Conservation (phyloP, 768 basidiomycete genomes). For the Suillus subalutaceus region DNA sequence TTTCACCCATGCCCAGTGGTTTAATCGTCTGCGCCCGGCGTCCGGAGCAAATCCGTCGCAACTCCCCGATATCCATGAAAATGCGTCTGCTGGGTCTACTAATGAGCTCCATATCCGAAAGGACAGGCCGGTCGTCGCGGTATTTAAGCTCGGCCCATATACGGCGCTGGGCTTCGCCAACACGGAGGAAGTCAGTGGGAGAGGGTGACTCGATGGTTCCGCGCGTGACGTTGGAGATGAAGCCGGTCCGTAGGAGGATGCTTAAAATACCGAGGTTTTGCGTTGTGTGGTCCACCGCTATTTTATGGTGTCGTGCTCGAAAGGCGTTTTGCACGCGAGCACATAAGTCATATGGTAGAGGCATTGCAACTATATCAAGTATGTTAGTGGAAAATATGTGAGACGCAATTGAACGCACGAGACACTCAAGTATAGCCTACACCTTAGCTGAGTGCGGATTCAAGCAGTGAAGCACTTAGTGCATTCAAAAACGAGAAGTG, state of each 20-base stretch:
- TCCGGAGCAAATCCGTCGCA: conserved; percentile 80
- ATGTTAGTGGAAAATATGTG: not conserved
- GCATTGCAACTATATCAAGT: conserved; percentile 31
- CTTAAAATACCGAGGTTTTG: conserved; percentile 92
- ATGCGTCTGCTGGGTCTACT: conserved; percentile 84
- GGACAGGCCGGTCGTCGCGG: conserved; percentile 84
- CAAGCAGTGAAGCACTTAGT: not conserved
- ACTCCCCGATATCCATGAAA: conserved; percentile 72
- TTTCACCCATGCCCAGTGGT: conserved; percentile 90
- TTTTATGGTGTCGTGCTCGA: conserved; percentile 76
- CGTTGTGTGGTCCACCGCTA: conserved; percentile 80
- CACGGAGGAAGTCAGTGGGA: conserved; percentile 62
- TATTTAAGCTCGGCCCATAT: conserved; percentile 97
- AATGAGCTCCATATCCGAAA: conserved; percentile 78
- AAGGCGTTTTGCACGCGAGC: conserved; percentile 92
- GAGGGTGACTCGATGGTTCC: conserved; percentile 69
- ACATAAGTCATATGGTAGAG: conserved; percentile 84
- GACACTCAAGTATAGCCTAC: not conserved
- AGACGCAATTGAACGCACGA: conserved; percentile 1
- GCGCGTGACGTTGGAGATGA: conserved; percentile 80
- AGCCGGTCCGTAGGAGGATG: conserved; percentile 90
- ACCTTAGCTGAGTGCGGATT: not conserved
- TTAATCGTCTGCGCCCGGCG: conserved; percentile 77
- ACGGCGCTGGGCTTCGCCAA: conserved; percentile 66
- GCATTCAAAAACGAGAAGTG: no score